Conservation (phyloP, 2,329 filamentous ascomycete genomes). For the Myriosclerotinia curreyana region DNA sequence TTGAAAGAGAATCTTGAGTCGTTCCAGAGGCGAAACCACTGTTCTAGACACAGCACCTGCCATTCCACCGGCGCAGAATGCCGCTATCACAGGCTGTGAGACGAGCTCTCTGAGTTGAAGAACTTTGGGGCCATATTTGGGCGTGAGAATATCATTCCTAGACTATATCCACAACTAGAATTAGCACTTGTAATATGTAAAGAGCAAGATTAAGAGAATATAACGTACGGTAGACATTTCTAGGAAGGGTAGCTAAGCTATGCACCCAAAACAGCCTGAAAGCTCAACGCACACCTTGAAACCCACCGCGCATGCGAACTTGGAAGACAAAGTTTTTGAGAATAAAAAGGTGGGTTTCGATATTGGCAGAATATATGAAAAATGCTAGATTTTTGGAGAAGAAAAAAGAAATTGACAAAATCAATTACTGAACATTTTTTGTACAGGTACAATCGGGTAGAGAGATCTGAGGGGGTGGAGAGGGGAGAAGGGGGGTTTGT, state of each 20-base stretch:
- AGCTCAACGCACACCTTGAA: slow-evolving; percentile 27
- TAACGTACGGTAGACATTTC: slow-evolving; percentile 39
- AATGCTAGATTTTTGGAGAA: neutral
- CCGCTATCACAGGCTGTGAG: slow-evolving; percentile 81
- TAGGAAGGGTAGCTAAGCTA: slow-evolving; percentile 22
- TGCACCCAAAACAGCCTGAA: slow-evolving; percentile 23
- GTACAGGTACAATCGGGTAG: slow-evolving; percentile 9
- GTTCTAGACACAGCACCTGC: slow-evolving; percentile 97
- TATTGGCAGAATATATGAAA: slow-evolving; percentile 4
- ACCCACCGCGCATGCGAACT: slow-evolving; percentile 15
- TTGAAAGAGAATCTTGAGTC: slow-evolving; percentile 97
- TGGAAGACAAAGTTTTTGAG: neutral
- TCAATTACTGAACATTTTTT: slow-evolving; percentile 11
- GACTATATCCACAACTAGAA: slow-evolving; percentile 26
- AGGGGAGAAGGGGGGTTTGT: neutral
- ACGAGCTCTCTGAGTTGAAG: slow-evolving; percentile 48
- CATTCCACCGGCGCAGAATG: slow-evolving; percentile 90
- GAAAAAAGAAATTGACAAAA: neutral
- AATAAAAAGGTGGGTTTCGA: neutral
- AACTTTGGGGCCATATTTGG: slow-evolving; percentile 37
- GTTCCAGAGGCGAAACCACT: slow-evolving; percentile 91
- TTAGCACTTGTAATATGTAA: neutral
- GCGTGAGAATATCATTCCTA: slow-evolving; percentile 32
- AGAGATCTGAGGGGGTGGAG: neutral
- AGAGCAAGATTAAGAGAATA: neutral